These are phyloP conservation scores for Niebla homalea DNA, from an alignment of 495 filamentous ascomycete species.

Conservation along the genomic window DNA sequence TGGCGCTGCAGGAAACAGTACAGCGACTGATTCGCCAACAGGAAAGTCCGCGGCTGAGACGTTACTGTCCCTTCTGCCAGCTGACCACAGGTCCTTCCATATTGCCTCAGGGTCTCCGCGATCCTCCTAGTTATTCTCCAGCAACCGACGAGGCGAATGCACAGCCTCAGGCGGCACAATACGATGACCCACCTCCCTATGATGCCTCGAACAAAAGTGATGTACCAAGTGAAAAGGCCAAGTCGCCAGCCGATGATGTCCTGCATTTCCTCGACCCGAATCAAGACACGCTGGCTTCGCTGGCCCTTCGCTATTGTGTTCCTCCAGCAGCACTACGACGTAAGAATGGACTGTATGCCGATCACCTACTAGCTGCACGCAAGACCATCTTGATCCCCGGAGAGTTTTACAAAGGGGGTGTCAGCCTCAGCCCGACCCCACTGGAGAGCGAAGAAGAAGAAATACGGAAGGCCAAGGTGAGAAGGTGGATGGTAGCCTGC, in stretches of 20 bases:
- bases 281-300: slow-evolving; percentile 46
- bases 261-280: slow-evolving; percentile 54
- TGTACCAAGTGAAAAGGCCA: slow-evolving; percentile 1
- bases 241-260: slow-evolving; percentile 36
- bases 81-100: slow-evolving; percentile 34
- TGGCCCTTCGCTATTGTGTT: slow-evolving; percentile 55
- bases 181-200: slow-evolving; percentile 30
- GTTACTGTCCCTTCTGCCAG: slow-evolving; percentile 53
- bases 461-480: slow-evolving; percentile 46
- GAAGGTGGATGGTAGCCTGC: slow-evolving; percentile 57
- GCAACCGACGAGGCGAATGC: slow-evolving; percentile 15
- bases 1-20: not conserved
- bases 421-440: slow-evolving; percentile 50
- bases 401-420: slow-evolving; percentile 46
- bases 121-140: slow-evolving; percentile 46
- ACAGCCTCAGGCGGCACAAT: slow-evolving; percentile 2
- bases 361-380: slow-evolving; percentile 52
- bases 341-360: slow-evolving; percentile 49
- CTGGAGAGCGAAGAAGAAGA: slow-evolving; percentile 58
- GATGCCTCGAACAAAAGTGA: slow-evolving; percentile 16
- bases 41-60: slow-evolving; percentile 53
- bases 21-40: slow-evolving; percentile 15
- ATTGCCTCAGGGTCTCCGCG: slow-evolving; percentile 41
- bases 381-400: slow-evolving; percentile 55
- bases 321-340: slow-evolving; percentile 40